Conservation (phyloP, 1,284 basidiomycete species). For the Cryptococcus wingfieldii region DNA sequence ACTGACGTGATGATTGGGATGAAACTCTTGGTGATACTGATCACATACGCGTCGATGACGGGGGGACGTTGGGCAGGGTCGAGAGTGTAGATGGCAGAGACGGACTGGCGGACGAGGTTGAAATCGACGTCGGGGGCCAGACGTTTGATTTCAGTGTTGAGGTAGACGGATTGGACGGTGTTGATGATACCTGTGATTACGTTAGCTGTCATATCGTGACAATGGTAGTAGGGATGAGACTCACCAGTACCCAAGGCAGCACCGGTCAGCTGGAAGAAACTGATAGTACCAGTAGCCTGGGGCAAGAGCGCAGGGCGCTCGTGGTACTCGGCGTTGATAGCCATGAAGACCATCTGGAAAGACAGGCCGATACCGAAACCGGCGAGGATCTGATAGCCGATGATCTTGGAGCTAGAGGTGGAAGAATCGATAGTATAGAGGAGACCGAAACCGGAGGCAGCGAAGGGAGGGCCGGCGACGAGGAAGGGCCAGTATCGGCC, state of each 20-base stretch:
- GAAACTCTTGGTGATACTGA: slow-evolving; percentile 47
- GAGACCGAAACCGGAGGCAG: slow-evolving; percentile 51
- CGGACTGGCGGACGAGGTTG: slow-evolving; percentile 34
- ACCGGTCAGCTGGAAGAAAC: slow-evolving; percentile 50
- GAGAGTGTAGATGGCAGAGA: slow-evolving; percentile 33
- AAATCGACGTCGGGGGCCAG: slow-evolving; percentile 39
- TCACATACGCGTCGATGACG: slow-evolving; percentile 51
- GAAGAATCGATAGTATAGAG: slow-evolving; percentile 50
- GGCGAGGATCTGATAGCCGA: slow-evolving; percentile 53
- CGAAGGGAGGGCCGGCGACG: slow-evolving; percentile 36
- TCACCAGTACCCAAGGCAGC: slow-evolving; percentile 47
- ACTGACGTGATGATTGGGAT: slow-evolving; percentile 50
- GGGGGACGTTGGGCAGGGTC: slow-evolving; percentile 32
- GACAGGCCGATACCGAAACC: slow-evolving; percentile 43
- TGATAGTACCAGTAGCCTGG: slow-evolving; percentile 45
- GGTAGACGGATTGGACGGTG: slow-evolving; percentile 41
- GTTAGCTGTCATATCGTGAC: neutral
- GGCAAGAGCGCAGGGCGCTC: slow-evolving; percentile 31
- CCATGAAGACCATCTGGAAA: slow-evolving; percentile 48
- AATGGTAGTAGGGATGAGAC: neutral
- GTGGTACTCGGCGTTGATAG: slow-evolving; percentile 51
- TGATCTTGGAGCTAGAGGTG: slow-evolving; percentile 43
- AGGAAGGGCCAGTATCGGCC: slow-evolving; percentile 51
- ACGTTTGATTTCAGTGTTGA: slow-evolving; percentile 29
- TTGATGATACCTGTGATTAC: slow-evolving; percentile 41